Base-by-base conservation (phyloP, 495 filamentous ascomycete species). In the Copromyces sp. region DNA sequence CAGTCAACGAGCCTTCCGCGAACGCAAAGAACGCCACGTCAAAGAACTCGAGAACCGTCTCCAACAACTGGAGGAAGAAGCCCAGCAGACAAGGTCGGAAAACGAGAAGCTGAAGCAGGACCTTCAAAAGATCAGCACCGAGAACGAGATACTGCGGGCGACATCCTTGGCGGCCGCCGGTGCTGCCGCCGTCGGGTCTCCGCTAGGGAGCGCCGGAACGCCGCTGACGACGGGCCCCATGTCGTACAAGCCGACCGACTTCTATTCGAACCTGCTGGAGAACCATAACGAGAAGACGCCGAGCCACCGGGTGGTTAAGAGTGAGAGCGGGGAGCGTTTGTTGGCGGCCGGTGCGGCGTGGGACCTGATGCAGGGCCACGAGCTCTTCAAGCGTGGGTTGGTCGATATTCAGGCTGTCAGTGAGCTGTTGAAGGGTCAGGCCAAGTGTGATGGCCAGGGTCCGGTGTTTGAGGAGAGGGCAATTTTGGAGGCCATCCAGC, bases 1-100 rank as follows among this genome's bases (percentile, higher is more conserved):
- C 72, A 98, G 95, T 40, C 95, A 99, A 84, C 91, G 95, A 77
- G 95, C 95, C 68, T 99, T 98, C 80, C 93, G 95, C 72, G 95
- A 99, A 80, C 92, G 95, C 74, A 99, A 98, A 82, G 95, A 98
- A 79, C 89, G 90, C 59, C 94, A 96, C 77, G 93, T 98, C 68
- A 92, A 92, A 79, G 93, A 97, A 71, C 90, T 98, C 39, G 95
- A 98, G 82, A 86, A 89, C 69, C 95, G 96, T 77, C 90, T 98
- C 44, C 90, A 88, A 71, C 87, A 85, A 70, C 86, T 96, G 32
- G 90, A 94, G 80, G 84, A 87, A 74, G 80, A 79, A 9, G 79
- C 84, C 76, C 78, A 82, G 69, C 77, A 81, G 68, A 79, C 83
- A 39, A 74, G 80, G 12, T 79, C 77, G 17, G 93, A 96, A 78